Evolutionary conservation across 352 stramenopile genomes (phyloP).

Genomic region (Phytophthora sojae): DNA sequence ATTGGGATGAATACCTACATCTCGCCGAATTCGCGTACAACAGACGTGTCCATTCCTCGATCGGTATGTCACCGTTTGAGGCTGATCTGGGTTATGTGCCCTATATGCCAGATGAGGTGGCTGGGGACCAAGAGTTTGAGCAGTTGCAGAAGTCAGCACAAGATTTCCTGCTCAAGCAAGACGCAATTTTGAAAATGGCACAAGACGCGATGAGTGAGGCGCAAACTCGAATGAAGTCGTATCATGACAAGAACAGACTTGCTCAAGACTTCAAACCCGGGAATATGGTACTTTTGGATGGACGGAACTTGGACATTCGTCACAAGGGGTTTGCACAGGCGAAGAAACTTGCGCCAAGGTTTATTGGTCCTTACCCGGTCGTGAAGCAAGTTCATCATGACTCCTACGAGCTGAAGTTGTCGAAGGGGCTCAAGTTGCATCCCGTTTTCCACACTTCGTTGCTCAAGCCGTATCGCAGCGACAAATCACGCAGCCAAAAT

Average conservation of each 20-base stretch:
- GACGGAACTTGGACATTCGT: slow-evolving; percentile 21
- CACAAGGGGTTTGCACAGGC: slow-evolving; percentile 10
- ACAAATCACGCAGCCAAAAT: too few species aligned
- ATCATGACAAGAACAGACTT: too few species aligned
- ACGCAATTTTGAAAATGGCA: too few species aligned
- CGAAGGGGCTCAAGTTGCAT: slow-evolving; percentile 12
- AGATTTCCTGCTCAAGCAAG: too few species aligned
- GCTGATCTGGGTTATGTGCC: slow-evolving; percentile 22
- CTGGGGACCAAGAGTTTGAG: too few species aligned
- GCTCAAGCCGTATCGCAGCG: slow-evolving; percentile 7
- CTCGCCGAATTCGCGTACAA: too few species aligned
- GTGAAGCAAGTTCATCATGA: slow-evolving; percentile 7
- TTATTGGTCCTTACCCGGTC: slow-evolving; percentile 10
- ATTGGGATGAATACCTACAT: too few species aligned
- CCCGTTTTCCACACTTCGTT: slow-evolving; percentile 9
- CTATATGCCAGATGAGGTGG: too few species aligned
- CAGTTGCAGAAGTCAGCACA: too few species aligned
- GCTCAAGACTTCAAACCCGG: too few species aligned
- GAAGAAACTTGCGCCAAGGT: slow-evolving; percentile 15
- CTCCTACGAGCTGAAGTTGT: slow-evolving; percentile 8
- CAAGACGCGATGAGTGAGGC: too few species aligned
- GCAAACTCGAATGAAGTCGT: too few species aligned
- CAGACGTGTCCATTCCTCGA: slow-evolving; percentile 19
- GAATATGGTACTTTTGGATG: slow-evolving; percentile 15
- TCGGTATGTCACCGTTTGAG: slow-evolving; percentile 22